A percentile compares a stretch with the other conserved stretches of the same genome.
phyloP scores from a whole-genome alignment of 345 rosid species.

The Anacardium occidentale region DNA sequence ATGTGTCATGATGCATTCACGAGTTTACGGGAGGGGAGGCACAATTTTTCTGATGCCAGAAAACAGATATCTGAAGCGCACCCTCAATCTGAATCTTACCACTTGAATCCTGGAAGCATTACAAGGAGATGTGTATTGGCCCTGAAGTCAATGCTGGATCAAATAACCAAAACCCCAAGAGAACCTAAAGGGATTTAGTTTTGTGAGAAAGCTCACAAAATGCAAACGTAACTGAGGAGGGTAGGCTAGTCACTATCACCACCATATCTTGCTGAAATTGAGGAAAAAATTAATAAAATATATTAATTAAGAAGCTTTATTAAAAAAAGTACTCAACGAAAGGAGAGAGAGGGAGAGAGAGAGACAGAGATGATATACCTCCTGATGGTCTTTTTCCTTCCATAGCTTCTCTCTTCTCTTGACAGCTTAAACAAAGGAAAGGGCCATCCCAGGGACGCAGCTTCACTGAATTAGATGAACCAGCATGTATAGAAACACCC shows the following conservation, averaged over 20 bases:
- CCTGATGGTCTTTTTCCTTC: conserved; percentile 87
- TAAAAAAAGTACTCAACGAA: not conserved
- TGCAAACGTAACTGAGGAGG: conserved; percentile 16
- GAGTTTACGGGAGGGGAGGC: conserved; percentile 29
- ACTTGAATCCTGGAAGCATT: conserved; percentile 20
- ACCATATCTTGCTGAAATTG: conserved; percentile 70
- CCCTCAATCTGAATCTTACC: conserved; percentile 26
- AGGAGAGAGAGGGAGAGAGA: not conserved
- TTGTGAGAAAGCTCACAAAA: conserved; percentile 25
- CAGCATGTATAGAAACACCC: conserved; percentile 90
- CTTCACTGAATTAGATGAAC: conserved; percentile 53
- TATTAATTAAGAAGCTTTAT: conserved; percentile 17
- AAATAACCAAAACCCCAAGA: conserved; percentile 25
- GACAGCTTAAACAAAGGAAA: conserved; percentile 95
- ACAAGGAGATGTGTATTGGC: conserved; percentile 20
- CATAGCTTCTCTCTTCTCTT: conserved; percentile 96
- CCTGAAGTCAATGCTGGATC: conserved; percentile 28
- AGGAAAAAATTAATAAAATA: conserved; percentile 7
- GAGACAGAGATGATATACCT: conserved; percentile 43
- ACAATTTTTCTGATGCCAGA: conserved; percentile 30
- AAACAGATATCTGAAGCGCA: conserved; percentile 27
- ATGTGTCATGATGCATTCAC: conserved; percentile 22
- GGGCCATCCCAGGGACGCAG: conserved; percentile 99
- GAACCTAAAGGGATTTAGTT: conserved; percentile 29
- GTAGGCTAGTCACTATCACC: conserved; percentile 85